Evolutionary conservation across 2,329 filamentous ascomycete species (phyloP).

Genomic region (Thyridium curvatum): DNA sequence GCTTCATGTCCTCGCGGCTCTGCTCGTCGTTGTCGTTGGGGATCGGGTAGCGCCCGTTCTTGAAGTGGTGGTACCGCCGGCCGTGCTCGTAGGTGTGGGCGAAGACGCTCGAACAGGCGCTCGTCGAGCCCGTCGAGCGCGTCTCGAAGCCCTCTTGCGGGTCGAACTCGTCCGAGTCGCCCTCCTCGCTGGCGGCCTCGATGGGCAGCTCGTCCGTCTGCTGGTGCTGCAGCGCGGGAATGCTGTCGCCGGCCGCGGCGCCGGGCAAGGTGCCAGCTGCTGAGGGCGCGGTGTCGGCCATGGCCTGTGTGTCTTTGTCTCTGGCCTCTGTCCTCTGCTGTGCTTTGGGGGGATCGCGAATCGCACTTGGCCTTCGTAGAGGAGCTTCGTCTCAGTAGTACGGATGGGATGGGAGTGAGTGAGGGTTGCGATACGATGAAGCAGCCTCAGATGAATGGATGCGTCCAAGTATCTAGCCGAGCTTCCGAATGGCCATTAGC

Average conservation of each 20-base stretch:
- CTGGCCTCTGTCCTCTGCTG: too few relatives aligned
- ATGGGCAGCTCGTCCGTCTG: slow-evolving; percentile 1
- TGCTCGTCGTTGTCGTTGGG: slow-evolving; percentile 39
- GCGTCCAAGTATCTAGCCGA: too few relatives aligned
- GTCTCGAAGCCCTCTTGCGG: slow-evolving; percentile 12
- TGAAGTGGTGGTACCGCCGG: slow-evolving; percentile 19
- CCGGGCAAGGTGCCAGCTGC: not conserved
- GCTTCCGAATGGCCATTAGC: too few relatives aligned
- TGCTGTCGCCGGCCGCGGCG: not conserved
- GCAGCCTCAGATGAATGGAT: too few relatives aligned
- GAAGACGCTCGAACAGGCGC: slow-evolving; percentile 15
- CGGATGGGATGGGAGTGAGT: too few relatives aligned
- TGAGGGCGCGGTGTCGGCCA: not conserved
- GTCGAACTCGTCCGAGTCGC: slow-evolving; percentile 12
- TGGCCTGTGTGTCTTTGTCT: not conserved
- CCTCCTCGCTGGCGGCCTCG: slow-evolving; percentile 9
- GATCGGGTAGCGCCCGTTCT: slow-evolving; percentile 18
- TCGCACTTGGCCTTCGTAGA: too few relatives aligned
- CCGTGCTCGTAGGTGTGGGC: slow-evolving; percentile 17
- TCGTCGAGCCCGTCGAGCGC: slow-evolving; percentile 10
- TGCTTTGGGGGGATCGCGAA: too few relatives aligned
- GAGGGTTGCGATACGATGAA: too few relatives aligned
- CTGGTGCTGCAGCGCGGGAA: not conserved
- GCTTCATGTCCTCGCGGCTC: slow-evolving; percentile 35
- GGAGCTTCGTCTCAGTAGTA: too few relatives aligned